phyloP scores from a whole-genome alignment of 192 early-diverging fungal species.

The Cetraspora pellucida region DNA sequence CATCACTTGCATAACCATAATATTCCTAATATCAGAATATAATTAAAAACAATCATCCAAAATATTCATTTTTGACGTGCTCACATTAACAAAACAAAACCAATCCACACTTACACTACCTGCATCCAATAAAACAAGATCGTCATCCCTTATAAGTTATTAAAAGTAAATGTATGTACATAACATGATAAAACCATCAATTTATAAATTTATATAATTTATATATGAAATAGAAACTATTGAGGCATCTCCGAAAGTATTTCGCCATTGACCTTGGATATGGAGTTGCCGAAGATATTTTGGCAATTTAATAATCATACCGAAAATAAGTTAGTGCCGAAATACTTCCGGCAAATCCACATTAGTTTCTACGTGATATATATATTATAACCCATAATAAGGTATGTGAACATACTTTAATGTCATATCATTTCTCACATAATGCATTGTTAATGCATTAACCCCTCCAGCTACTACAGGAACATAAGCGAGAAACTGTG shows the following conservation, averaged over 20 bases:
- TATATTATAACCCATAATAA: too few species aligned
- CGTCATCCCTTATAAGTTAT: constrained; percentile 63
- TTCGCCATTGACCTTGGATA: too few species aligned
- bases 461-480: constrained; percentile 93
- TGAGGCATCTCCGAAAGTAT: too few species aligned
- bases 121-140: constrained; percentile 88
- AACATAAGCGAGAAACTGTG: constrained; percentile 82
- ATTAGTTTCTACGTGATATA: too few species aligned
- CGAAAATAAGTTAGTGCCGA: too few species aligned
- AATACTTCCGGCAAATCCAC: too few species aligned
- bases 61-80: neutral
- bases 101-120: constrained; percentile 56
- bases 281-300: too few species aligned
- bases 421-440: constrained; percentile 83
- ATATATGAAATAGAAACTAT: too few species aligned
- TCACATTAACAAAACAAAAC: too few species aligned
- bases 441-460: constrained; percentile 93
- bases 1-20: constrained; percentile 87
- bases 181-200: neutral
- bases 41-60: neutral
- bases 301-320: too few species aligned
- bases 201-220: too few species aligned
- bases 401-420: constrained; percentile 41
- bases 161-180: neutral
- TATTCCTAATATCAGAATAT: constrained; percentile 58